phyloP scores from a whole-genome alignment of 2,329 filamentous ascomycete species.

The Hypoxylon sp. region DNA sequence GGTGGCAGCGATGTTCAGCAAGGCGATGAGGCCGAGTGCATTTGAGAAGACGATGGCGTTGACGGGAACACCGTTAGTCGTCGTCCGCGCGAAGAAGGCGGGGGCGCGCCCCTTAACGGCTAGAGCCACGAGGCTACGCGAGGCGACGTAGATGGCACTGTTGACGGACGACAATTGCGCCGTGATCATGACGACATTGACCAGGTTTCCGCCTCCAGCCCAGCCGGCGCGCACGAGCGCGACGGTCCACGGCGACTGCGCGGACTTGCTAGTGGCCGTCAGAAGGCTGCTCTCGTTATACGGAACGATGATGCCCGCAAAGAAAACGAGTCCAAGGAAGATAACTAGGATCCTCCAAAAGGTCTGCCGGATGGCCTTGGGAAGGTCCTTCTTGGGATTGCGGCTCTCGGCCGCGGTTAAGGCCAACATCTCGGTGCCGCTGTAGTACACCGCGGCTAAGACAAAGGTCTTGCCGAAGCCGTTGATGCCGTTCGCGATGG shows the following conservation, averaged over 20 bases:
- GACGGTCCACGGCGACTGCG: slow-evolving; percentile 51
- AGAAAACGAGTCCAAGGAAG: slow-evolving; percentile 52
- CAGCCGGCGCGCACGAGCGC: slow-evolving; percentile 50
- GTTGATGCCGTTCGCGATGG: slow-evolving; percentile 52
- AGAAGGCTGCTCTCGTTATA: slow-evolving; percentile 54
- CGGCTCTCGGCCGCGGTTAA: slow-evolving; percentile 53
- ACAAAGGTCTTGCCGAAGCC: slow-evolving; percentile 55
- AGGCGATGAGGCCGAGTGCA: slow-evolving; percentile 47
- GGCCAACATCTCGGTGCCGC: slow-evolving; percentile 55
- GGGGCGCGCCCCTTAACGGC: slow-evolving; percentile 48
- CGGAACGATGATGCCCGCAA: slow-evolving; percentile 51
- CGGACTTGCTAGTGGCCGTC: slow-evolving; percentile 48
- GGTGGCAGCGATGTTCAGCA: slow-evolving; percentile 51
- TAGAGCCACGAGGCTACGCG: slow-evolving; percentile 48
- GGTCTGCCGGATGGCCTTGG: slow-evolving; percentile 49
- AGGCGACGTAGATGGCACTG: slow-evolving; percentile 51
- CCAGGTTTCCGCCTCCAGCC: slow-evolving; percentile 47
- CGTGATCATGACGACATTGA: slow-evolving; percentile 54
- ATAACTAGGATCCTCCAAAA: slow-evolving; percentile 52
- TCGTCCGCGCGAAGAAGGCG: slow-evolving; percentile 48
- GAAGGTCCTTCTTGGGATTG: slow-evolving; percentile 50
- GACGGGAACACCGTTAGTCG: slow-evolving; percentile 46
- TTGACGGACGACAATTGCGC: slow-evolving; percentile 53
- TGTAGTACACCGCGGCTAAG: slow-evolving; percentile 54
- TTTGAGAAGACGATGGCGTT: slow-evolving; percentile 51